A percentile compares a stretch with the other conserved stretches of the same genome.
Evolutionary conservation across 495 filamentous ascomycete species (phyloP).

Genomic region (Penicillium goetzii): DNA sequence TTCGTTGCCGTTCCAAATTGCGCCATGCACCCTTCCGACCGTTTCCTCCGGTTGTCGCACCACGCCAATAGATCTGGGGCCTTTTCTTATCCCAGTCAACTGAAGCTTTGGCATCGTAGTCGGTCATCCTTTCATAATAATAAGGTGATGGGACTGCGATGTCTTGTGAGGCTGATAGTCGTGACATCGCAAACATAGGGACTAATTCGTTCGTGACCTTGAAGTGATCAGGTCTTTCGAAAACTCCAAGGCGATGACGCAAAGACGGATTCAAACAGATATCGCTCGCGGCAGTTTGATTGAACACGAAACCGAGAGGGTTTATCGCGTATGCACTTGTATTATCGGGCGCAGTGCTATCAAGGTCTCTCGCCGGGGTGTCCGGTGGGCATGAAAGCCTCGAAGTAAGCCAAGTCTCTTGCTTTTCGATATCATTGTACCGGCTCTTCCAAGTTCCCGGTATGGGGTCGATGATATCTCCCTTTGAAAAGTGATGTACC

Average conservation of each 20-base stretch:
- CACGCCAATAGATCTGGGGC: slow-evolving; percentile 48
- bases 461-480: not conserved
- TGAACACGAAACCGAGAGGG: slow-evolving; percentile 25
- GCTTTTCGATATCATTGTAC: slow-evolving; percentile 17
- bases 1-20: slow-evolving; percentile 19
- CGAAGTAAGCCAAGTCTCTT: slow-evolving; percentile 26
- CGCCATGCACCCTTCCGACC: slow-evolving; percentile 16
- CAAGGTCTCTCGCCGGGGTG: slow-evolving; percentile 10
- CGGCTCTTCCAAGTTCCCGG: slow-evolving; percentile 4
- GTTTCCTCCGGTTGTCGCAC: slow-evolving; percentile 45
- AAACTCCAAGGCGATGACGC: slow-evolving; percentile 23
- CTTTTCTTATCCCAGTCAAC: slow-evolving; percentile 21
- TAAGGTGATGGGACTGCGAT: slow-evolving; percentile 23
- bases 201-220: slow-evolving; percentile 21
- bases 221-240: slow-evolving; percentile 18
- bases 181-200: slow-evolving; percentile 26
- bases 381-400: slow-evolving; percentile 25
- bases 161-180: slow-evolving; percentile 23
- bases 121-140: slow-evolving; percentile 10
- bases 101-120: slow-evolving; percentile 5
- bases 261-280: slow-evolving; percentile 24
- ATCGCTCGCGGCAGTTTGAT: slow-evolving; percentile 21
- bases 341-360: slow-evolving; percentile 17
- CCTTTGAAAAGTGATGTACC: slow-evolving; percentile 8
- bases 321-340: slow-evolving; percentile 12